Evolutionary conservation across 306 rosid species (phyloP).

Genomic region (Cucurbita pepo): DNA sequence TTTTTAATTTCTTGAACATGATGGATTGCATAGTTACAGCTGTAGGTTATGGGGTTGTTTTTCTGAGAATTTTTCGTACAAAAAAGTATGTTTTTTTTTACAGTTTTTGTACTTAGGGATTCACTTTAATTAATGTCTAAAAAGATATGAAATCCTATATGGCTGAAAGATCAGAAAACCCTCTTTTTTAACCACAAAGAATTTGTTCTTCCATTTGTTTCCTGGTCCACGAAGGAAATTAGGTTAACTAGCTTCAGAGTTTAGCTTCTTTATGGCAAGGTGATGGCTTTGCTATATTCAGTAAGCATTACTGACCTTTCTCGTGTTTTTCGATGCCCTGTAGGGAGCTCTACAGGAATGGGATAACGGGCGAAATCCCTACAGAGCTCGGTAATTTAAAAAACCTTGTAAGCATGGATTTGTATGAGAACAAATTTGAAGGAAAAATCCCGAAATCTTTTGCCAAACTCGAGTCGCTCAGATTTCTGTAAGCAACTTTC

Average conservation of each 20-base stretch:
- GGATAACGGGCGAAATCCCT: constrained; percentile 61
- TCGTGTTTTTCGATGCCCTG: background rate
- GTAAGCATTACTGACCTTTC: background rate
- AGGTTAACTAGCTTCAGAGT: background rate
- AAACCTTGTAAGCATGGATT: constrained; percentile 70
- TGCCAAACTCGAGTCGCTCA: constrained; percentile 65
- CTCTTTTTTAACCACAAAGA: background rate
- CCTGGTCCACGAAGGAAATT: background rate
- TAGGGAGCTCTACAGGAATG: constrained; percentile 88
- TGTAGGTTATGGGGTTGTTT: background rate
- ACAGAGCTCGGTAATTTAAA: constrained; percentile 56
- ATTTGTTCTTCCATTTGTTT: background rate
- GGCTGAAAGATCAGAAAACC: background rate
- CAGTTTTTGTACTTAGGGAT: background rate
- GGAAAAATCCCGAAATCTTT: constrained; percentile 74
- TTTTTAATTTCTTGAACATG: background rate
- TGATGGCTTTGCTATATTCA: background rate
- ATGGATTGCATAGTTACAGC: background rate
- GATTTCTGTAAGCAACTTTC: constrained; percentile 51
- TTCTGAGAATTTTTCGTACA: background rate
- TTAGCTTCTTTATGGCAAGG: background rate
- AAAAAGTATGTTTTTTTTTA: background rate
- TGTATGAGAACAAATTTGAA: constrained; percentile 64
- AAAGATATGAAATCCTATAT: background rate
- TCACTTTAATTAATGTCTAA: background rate